These are phyloP conservation scores for Skeletonema costatum DNA, from an alignment of 108 stramenopile species.

Conservation along the genomic window DNA sequence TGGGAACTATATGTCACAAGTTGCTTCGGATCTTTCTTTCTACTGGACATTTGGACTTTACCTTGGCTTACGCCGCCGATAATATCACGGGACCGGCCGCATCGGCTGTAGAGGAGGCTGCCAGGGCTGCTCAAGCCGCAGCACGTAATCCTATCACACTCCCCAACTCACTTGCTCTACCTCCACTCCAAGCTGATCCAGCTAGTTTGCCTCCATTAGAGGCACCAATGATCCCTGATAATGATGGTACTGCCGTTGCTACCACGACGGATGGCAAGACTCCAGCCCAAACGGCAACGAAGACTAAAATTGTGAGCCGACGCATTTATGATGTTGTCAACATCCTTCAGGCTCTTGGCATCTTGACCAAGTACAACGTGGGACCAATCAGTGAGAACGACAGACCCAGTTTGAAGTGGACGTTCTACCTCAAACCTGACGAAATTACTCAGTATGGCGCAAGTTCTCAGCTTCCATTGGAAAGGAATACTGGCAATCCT, in stretches of 20 bases:
- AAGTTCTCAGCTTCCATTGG: too few relatives aligned
- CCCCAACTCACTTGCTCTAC: conserved; percentile 3
- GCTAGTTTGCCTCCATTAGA: neutral
- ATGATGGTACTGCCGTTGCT: neutral
- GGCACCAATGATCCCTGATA: neutral
- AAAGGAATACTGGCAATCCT: too few relatives aligned
- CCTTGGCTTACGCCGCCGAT: conserved; percentile 75
- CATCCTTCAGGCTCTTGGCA: conserved; percentile 77
- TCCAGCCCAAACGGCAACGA: conserved; percentile 52
- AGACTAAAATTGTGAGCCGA: conserved; percentile 95
- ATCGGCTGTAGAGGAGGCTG: neutral
- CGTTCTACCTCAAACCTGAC: conserved; percentile 47
- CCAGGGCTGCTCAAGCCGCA: neutral
- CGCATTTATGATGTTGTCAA: conserved; percentile 98
- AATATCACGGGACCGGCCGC: conserved; percentile 63
- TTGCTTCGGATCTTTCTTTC: conserved; percentile 89
- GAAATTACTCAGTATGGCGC: conserved; percentile 33
- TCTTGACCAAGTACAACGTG: conserved; percentile 75
- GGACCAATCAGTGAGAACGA: conserved; percentile 25
- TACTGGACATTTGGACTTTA: conserved; percentile 52
- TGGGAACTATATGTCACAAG: conserved; percentile 76
- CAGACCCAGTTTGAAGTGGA: conserved; percentile 70
- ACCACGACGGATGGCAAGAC: conserved; percentile 27
- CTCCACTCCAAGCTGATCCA: neutral
- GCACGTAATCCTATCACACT: conserved; percentile 29